Evolutionary conservation across 2,329 filamentous ascomycete genomes (phyloP).

Genomic region (Elsinoe batatas): DNA sequence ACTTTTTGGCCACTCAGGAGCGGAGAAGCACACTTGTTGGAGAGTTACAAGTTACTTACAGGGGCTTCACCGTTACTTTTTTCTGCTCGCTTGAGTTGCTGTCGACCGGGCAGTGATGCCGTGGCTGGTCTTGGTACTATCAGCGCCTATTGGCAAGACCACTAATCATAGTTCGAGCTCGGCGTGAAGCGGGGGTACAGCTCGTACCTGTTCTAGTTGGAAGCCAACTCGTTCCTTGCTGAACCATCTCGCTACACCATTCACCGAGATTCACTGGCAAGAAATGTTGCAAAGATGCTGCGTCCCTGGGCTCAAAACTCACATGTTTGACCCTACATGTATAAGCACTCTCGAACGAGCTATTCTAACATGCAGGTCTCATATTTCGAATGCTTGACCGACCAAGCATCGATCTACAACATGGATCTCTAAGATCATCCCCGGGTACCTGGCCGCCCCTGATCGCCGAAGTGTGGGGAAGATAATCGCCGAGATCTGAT

Average conservation of each 20-base stretch:
- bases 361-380: neutral
- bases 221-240: too few species aligned
- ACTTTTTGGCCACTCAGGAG: neutral
- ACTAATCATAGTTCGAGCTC: neutral
- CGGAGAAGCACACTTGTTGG: neutral
- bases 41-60: neutral
- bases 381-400: neutral
- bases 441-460: constrained; percentile 1
- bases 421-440: neutral
- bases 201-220: neutral
- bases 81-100: neutral
- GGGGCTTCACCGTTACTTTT: neutral
- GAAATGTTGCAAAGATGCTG: neutral
- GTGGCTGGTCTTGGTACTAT: neutral
- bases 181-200: neutral
- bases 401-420: constrained; percentile 1
- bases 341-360: neutral
- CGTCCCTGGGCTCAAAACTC: neutral
- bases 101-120: neutral
- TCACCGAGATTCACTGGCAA: neutral
- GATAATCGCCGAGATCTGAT: neutral
- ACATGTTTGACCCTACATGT: neutral
- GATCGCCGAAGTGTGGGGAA: constrained; percentile 2
- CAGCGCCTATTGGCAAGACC: neutral
- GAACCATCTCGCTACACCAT: too few species aligned